A percentile compares a stretch with the other conserved stretches of the same genome.
These are phyloP conservation scores for Fusarium caatingaense DNA, from an alignment of 2,329 filamentous ascomycete species.

Conservation along the genomic window DNA sequence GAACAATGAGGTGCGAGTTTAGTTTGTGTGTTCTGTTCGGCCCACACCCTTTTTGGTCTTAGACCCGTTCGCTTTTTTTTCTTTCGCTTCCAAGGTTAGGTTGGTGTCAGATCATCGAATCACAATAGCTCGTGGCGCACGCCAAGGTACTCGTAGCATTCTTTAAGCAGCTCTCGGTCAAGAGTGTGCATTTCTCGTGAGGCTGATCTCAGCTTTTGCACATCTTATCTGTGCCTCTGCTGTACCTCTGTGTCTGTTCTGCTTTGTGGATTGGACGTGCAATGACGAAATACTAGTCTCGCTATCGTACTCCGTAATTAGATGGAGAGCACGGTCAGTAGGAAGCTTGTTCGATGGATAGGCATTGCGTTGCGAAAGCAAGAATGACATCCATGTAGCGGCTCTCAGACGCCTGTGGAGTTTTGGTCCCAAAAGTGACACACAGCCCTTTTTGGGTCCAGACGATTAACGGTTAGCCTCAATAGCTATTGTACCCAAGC, in stretches of 20 bases:
- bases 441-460: background rate
- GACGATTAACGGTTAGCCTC: slow-evolving; percentile 6
- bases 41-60: slow-evolving; percentile 4
- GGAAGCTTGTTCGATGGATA: slow-evolving; percentile 16
- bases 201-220: background rate
- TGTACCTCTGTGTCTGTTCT: too few species aligned
- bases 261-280: background rate
- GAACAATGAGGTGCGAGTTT: background rate
- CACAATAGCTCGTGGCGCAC: slow-evolving; percentile 13
- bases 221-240: background rate
- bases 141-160: slow-evolving; percentile 30
- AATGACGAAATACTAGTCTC: background rate
- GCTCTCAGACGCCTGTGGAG: slow-evolving; percentile 15
- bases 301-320: slow-evolving; percentile 6
- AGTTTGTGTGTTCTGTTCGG: background rate
- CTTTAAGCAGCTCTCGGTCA: slow-evolving; percentile 20
- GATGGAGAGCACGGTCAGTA: slow-evolving; percentile 15
- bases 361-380: slow-evolving; percentile 5
- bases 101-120: slow-evolving; percentile 41
- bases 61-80: background rate
- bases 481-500: background rate
- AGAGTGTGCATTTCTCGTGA: background rate
- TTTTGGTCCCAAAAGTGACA: slow-evolving; percentile 4
- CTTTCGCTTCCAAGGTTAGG: slow-evolving; percentile 14
- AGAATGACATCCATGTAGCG: slow-evolving; percentile 3